phyloP scores from a whole-genome alignment of 305 asterid species.

The Solanum hybrid region DNA sequence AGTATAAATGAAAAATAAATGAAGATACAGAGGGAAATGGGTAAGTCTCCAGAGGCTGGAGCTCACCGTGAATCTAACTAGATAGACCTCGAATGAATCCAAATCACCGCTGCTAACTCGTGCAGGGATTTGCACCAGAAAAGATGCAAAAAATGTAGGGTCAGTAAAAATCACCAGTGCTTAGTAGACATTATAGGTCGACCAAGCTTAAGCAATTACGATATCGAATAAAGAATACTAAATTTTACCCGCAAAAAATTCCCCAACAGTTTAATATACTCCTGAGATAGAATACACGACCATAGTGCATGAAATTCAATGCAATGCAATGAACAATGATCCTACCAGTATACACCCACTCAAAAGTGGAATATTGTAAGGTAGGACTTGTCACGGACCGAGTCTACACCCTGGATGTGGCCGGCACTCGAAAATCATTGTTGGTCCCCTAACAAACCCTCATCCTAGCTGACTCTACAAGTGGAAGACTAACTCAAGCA shows the following conservation, averaged over 20 bases:
- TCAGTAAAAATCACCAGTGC: background rate
- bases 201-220: background rate
- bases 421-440: background rate
- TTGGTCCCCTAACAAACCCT: background rate
- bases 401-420: background rate
- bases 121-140: background rate
- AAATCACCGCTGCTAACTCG: background rate
- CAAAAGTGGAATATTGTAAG: background rate
- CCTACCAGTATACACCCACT: background rate
- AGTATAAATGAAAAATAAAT: background rate
- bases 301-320: background rate
- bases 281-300: background rate
- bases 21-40: background rate
- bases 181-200: background rate
- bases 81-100: background rate
- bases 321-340: background rate
- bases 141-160: background rate
- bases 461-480: background rate
- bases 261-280: background rate
- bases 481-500: background rate
- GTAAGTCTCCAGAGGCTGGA: background rate
- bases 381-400: background rate
- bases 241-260: background rate
- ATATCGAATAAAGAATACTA: background rate
- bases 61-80: background rate